Base-by-base conservation (phyloP, 164 flowering plant genomes). In the Dillenia suffruticosa region DNA sequence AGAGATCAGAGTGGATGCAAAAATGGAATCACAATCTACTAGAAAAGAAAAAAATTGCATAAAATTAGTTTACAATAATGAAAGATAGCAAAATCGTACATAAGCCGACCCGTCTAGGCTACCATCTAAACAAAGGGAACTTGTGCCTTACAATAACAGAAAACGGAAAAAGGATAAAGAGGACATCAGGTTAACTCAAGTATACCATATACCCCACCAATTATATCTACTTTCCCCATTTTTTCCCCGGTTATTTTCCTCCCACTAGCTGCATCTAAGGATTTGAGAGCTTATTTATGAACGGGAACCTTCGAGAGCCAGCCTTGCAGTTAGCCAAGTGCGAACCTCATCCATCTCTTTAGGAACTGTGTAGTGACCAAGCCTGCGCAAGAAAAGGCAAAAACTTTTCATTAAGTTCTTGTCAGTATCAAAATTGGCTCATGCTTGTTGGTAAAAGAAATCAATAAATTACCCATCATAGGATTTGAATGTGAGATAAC, bases 301-400 rank as follows among this genome's bases (percentile, higher is more conserved):
- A 44, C 76, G 79, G 1, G 73, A 80, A 9, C 81, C 84, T 26
- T 84, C 92, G 17, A 90, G 92, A 51, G 86, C 87, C 61, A 88
- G 70, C 73, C 83, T 80, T n/a, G 80, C 61, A 17, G 72, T 73
- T 52, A 90, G 82, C 95, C 97, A 94, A 52, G 70, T 77, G 81
- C 92, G 76, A 26, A 94, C 89, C 56, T 91, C 99, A 13, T 91
- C 88, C 96, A 88, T 89, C 70, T 91, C 99, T 65, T 74, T 85
- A 3, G 97, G 96, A 49, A 89, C 79, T 8, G 96, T 89, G 79
- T 89, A 86, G 70, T 94, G 99, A 19, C 97, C 99, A 64, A 94
- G 85, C 82, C 99, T 94, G 92, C 77, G 82, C 0, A 13, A 44
- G n/a, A 40, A 16, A 50, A 52, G 59, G 3, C 54, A 16, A 43